phyloP scores from a whole-genome alignment of 768 basidiomycete species.

The Tricholoma sp. region DNA sequence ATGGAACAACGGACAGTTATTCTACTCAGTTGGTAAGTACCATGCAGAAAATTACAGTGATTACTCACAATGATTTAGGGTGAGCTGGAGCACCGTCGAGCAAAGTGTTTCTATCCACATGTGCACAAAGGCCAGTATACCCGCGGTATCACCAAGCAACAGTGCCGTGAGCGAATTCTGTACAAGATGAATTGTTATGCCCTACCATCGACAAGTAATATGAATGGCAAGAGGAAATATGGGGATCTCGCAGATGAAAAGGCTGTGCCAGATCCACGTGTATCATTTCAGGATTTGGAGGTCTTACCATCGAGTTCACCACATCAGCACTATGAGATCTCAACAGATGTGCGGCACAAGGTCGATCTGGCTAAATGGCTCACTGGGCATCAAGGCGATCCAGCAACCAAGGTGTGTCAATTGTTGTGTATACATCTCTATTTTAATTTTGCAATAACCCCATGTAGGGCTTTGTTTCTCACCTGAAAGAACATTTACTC shows the following conservation, averaged over 20 bases:
- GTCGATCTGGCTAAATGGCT: not conserved
- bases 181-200: not conserved
- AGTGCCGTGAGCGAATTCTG: constrained; percentile 6
- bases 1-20: constrained; percentile 32
- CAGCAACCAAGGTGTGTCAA: not conserved
- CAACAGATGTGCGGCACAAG: not conserved
- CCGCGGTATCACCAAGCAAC: constrained; percentile 17
- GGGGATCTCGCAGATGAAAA: not conserved
- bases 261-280: not conserved
- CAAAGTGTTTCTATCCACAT: constrained; percentile 26
- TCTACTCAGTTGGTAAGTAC: constrained; percentile 28
- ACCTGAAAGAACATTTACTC: no score
- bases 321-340: not conserved
- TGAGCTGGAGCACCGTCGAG: constrained; percentile 28
- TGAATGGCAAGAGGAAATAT: not conserved
- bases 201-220: not conserved
- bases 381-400: not conserved
- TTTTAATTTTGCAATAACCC: not conserved
- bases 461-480: no score
- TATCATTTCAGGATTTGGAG: not conserved
- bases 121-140: constrained; percentile 21
- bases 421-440: not conserved
- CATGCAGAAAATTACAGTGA: not conserved
- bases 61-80: constrained; percentile 19
- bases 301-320: not conserved